These are phyloP conservation scores for Malus sieversii DNA, from an alignment of 306 rosid species.

Conservation along the genomic window DNA sequence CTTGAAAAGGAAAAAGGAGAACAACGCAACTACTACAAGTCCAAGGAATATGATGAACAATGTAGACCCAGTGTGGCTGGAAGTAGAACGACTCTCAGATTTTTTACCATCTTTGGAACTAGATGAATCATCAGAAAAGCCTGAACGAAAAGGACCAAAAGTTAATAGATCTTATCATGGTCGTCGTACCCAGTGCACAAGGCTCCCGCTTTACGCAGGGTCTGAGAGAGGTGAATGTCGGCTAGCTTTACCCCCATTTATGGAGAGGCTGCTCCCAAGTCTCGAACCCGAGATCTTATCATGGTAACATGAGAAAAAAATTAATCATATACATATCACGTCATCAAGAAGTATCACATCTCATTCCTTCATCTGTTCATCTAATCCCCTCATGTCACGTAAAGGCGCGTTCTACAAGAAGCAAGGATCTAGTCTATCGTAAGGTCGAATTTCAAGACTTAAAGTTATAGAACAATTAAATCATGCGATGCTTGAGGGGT, in stretches of 20 bases:
- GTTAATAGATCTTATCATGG: background rate
- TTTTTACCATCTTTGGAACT: slow-evolving; percentile 26
- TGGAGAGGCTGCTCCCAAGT: no score
- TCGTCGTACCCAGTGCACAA: no score
- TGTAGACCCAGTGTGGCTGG: slow-evolving; percentile 27
- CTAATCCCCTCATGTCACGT: background rate
- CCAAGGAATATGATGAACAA: slow-evolving; percentile 33
- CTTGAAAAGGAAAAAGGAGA: slow-evolving; percentile 50
- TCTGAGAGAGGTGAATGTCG: no score
- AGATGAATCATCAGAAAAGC: slow-evolving; percentile 38
- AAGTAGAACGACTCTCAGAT: slow-evolving; percentile 13
- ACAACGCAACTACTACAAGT: slow-evolving; percentile 25
- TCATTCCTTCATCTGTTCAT: background rate
- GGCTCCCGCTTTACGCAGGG: no score
- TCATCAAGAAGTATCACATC: background rate
- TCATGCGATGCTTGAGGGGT: background rate
- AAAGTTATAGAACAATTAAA: background rate
- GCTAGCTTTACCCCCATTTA: no score
- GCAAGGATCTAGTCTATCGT: background rate
- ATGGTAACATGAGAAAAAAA: background rate
- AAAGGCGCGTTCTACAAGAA: background rate
- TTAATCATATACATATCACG: background rate
- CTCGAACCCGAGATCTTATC: no score
- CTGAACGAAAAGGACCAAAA: slow-evolving; percentile 21
- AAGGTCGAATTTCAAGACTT: background rate